Evolutionary conservation across 805 yeast species (phyloP), one percentile per base, ranked within the genome.

Genomic region (Candida nitratophila): DNA sequence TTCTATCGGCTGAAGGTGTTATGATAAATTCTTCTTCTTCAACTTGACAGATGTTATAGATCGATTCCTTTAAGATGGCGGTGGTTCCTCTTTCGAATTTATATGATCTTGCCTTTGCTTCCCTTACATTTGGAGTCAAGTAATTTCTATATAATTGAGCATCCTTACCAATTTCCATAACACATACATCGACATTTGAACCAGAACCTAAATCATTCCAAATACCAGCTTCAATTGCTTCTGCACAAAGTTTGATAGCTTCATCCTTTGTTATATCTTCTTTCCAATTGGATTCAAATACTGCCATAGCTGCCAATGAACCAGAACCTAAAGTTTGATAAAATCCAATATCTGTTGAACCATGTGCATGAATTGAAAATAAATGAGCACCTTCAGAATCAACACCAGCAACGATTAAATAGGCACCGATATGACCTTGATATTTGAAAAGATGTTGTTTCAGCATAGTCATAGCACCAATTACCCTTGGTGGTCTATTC

Each of bases 201-300:
- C 99, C 99, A 1, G 98, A 91, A 41, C 99, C 99, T 60, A 91
- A 77, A 73, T 93, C 99, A 66, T 93, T 93, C 96, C 96, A 93
- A 58, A 93, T 91, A 77, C 99, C 99, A 16, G 96, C 88, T 68
- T 87, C 86, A 59, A 93, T 93, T 22, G 98, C 98, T 53, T 86
- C 89, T 3, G 96, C 72, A 49, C 96, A 91, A 43, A 93, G 73
- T 54, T 78, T 80, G 69, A 89, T 80, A n/a, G 98, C 98, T 63
- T 88, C 96, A 40, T 89, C 96, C 61, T 73, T 84, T 20, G 81
- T 74, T 70, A 93, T 66, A 52, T 77, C 86, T 52, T 77, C 80
- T 58, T 75, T 79, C 95, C 96, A 93, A 50, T 81, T 74, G 35
- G 91, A 77, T 68, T 93, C 99, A 55, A 93, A 72, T 16, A 93